Evolutionary conservation across 2,329 filamentous ascomycete species (phyloP), one percentile per base, ranked within the genome.

Genomic region (Monosporascus sp.): DNA sequence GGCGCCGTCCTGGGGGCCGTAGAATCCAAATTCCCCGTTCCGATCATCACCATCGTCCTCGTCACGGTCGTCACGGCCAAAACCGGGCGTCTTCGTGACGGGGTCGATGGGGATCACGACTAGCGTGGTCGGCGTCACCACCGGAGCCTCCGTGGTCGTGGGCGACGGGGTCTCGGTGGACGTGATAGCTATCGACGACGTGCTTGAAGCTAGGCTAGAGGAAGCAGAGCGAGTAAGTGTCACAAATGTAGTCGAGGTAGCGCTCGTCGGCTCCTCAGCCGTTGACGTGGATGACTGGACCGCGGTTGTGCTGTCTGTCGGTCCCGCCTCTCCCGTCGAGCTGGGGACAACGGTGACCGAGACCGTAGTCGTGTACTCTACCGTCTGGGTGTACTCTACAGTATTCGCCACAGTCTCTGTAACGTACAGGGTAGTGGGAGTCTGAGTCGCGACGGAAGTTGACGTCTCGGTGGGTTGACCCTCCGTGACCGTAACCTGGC

Each of bases 401-500:
- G 42, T 46, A 6, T 46, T 22, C 14, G 42, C 1, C 5, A 46
- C 42, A 17, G 42, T 46, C 22, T 46, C 20, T 7, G 42, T 46
- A 14, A 46, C 42, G 5, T 25, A 22, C 2, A 17, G 3, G 2
- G 22, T 15, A 7, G 42, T 15, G 15, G 42, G 11, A 25, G 42
- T 6, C 42, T 46, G 15, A 3, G 15, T 27, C 22, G 25, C 42
- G 24, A 22, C 22, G 14, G 42, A 25, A 6, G 42, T 25, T 42
- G 39, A 42, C 39, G 39, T 42, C 17, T 42, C 18, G 6, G 39
- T 42, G 11, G 39, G 39, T 20, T 9, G 5, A 24, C 41, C 41
- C 18, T 8, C 24, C 4, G 64, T 67, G 22, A 63, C 55, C 3
- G 54, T 58, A 42, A 61, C 50, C 20, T 56, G 15, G 17, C 27